phyloP scores from a whole-genome alignment of 2,329 filamentous ascomycete genomes.

The Dactylella cylindrospora region DNA sequence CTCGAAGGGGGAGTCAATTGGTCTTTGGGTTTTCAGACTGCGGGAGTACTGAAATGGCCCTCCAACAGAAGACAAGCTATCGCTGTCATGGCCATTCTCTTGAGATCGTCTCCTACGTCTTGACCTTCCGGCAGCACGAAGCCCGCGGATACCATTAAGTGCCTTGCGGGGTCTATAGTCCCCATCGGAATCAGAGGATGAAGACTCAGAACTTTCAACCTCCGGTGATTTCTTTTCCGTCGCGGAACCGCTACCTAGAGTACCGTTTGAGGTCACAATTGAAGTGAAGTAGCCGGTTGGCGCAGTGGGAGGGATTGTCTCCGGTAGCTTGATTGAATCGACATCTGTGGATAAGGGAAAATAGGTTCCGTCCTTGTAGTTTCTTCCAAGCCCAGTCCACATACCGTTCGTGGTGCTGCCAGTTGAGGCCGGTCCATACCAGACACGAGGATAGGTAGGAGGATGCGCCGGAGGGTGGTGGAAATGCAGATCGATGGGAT shows the following conservation, averaged over 20 bases:
- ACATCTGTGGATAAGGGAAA: too few relatives aligned
- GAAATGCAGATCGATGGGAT: conserved; percentile 32
- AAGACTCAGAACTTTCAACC: conserved; percentile 27
- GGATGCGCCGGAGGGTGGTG: conserved; percentile 24
- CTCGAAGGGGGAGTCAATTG: conserved; percentile 28
- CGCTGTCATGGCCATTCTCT: conserved; percentile 25
- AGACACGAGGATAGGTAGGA: conserved; percentile 25
- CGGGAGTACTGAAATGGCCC: conserved; percentile 14
- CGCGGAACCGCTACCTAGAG: too few relatives aligned
- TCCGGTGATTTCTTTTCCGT: not conserved
- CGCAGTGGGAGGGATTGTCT: too few relatives aligned
- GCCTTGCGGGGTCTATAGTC: conserved; percentile 31
- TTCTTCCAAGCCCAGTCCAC: conserved; percentile 37
- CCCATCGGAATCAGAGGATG: conserved; percentile 32
- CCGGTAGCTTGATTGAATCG: too few relatives aligned
- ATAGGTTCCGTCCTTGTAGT: too few relatives aligned
- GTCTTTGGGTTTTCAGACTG: conserved; percentile 12
- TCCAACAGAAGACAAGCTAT: conserved; percentile 20
- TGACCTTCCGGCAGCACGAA: conserved; percentile 6
- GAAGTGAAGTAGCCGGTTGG: too few relatives aligned
- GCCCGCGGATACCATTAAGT: conserved; percentile 18
- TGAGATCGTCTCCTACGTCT: conserved; percentile 24
- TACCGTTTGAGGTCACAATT: too few relatives aligned
- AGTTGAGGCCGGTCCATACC: too few relatives aligned
- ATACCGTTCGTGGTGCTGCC: conserved; percentile 27